Conservation (phyloP, 805 yeast genomes). For the Wickerhamomyces chambardii region DNA sequence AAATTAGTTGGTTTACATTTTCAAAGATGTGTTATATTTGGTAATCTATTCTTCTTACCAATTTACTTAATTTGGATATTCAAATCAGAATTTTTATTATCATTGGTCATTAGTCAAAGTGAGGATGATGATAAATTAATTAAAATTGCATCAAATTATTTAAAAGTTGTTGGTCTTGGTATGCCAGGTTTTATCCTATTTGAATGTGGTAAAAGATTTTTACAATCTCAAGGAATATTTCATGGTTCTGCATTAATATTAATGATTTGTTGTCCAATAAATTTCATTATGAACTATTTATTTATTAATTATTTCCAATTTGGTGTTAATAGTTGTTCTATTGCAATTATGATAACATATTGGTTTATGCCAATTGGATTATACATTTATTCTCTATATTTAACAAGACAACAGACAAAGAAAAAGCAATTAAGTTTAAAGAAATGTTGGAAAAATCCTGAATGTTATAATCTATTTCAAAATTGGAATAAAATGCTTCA, state of each 20-base stretch:
- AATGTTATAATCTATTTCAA: constrained; percentile 26
- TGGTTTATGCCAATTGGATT: constrained; percentile 46
- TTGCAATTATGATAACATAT: constrained; percentile 63
- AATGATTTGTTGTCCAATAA: constrained; percentile 61
- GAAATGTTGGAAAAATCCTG: constrained; percentile 30
- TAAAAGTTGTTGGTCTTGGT: constrained; percentile 45
- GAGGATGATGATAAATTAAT: constrained; percentile 2
- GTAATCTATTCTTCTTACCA: constrained; percentile 16
- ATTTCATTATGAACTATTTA: constrained; percentile 54
- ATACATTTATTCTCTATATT: constrained; percentile 6
- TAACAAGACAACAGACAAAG: not conserved
- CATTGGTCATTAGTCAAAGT: constrained; percentile 6
- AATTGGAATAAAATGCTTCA: constrained; percentile 52
- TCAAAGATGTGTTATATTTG: constrained; percentile 49
- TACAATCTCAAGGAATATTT: constrained; percentile 84
- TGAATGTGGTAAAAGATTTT: constrained; percentile 75
- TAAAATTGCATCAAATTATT: constrained; percentile 44
- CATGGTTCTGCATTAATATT: constrained; percentile 73
- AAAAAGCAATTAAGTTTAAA: not conserved
- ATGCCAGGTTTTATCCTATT: constrained; percentile 73
- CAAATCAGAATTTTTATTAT: constrained; percentile 7
- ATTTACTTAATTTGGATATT: constrained; percentile 14
- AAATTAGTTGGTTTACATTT: constrained; percentile 66
- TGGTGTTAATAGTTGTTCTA: constrained; percentile 78
- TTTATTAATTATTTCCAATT: constrained; percentile 59